Conservation (phyloP, 2,329 filamentous ascomycete genomes). For the Parastagonospora nodorum region DNA sequence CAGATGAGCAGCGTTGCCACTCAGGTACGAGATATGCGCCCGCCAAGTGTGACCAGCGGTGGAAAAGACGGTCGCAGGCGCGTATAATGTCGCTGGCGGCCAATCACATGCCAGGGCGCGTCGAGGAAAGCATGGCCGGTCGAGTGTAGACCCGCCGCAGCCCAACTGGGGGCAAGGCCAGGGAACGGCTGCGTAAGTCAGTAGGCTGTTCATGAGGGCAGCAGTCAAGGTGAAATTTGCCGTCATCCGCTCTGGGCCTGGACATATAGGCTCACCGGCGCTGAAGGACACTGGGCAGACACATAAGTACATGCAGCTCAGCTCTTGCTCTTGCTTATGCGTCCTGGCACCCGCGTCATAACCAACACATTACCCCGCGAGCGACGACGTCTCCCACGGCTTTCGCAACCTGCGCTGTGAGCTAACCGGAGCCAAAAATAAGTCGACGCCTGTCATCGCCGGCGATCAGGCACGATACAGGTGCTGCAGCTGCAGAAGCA, state of each 20-base stretch:
- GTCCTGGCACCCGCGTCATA: slow-evolving; percentile 7
- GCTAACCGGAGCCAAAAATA: slow-evolving; percentile 30
- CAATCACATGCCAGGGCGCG: slow-evolving; percentile 30
- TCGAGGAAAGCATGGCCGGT: slow-evolving; percentile 20
- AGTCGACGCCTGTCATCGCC: slow-evolving; percentile 26
- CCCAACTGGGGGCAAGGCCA: slow-evolving; percentile 23
- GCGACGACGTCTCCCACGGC: slow-evolving; percentile 17
- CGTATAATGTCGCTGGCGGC: slow-evolving; percentile 23
- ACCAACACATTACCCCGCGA: slow-evolving; percentile 22
- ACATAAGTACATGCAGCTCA: slow-evolving; percentile 4
- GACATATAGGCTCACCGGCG: slow-evolving; percentile 17
- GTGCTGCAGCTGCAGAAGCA: slow-evolving; percentile 8
- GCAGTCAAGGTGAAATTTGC: slow-evolving; percentile 8
- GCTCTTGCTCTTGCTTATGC: slow-evolving; percentile 1
- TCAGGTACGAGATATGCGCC: slow-evolving; percentile 31
- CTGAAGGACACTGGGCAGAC: slow-evolving; percentile 2
- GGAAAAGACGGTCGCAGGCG: slow-evolving; percentile 37
- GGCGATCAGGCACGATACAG: slow-evolving; percentile 21
- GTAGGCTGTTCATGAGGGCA: slow-evolving; percentile 19
- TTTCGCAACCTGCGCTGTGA: slow-evolving; percentile 13
- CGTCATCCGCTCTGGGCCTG: slow-evolving; percentile 6
- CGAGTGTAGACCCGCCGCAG: slow-evolving; percentile 21
- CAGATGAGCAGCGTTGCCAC: slow-evolving; percentile 13
- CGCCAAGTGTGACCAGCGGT: slow-evolving; percentile 40
- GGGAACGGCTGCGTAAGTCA: slow-evolving; percentile 31